These are phyloP conservation scores for Arthrobotrys entomopaga DNA, from an alignment of 2,329 filamentous ascomycete genomes.

Conservation along the genomic window DNA sequence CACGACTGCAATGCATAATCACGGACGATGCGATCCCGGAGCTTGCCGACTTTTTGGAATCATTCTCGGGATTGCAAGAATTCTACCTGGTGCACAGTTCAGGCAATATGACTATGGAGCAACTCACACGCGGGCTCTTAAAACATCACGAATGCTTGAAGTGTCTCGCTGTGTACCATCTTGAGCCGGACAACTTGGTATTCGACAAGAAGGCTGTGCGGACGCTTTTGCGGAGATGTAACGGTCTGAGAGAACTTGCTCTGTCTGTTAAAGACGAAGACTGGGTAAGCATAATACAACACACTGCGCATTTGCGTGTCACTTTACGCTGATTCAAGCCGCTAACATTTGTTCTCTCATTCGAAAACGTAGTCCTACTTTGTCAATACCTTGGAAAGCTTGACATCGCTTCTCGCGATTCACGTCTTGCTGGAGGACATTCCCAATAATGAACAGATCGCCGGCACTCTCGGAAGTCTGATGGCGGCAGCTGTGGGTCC, in stretches of 20 bases:
- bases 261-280: slow-evolving; percentile 54
- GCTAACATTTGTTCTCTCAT: not conserved
- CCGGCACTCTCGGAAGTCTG: slow-evolving; percentile 48
- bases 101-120: slow-evolving; percentile 54
- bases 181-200: slow-evolving; percentile 47
- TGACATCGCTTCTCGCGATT: slow-evolving; percentile 52
- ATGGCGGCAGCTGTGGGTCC: slow-evolving; percentile 53
- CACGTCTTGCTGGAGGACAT: slow-evolving; percentile 52
- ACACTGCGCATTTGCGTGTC: too few species aligned
- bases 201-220: slow-evolving; percentile 53
- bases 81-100: slow-evolving; percentile 55
- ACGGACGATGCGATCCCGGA: slow-evolving; percentile 54
- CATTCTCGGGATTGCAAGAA: slow-evolving; percentile 50
- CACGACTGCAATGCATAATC: slow-evolving; percentile 53
- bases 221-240: slow-evolving; percentile 40
- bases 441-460: slow-evolving; percentile 53
- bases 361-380: slow-evolving; percentile 44
- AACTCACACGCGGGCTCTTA: slow-evolving; percentile 42
- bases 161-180: slow-evolving; percentile 53
- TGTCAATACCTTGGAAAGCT: slow-evolving; percentile 51
- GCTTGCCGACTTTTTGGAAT: slow-evolving; percentile 53
- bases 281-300: slow-evolving; percentile 31
- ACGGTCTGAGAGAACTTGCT: slow-evolving; percentile 44
- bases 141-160: slow-evolving; percentile 54
- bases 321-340: too few species aligned